phyloP scores from a whole-genome alignment of 2,329 filamentous ascomycete species.

The Pyricularia sp. region DNA sequence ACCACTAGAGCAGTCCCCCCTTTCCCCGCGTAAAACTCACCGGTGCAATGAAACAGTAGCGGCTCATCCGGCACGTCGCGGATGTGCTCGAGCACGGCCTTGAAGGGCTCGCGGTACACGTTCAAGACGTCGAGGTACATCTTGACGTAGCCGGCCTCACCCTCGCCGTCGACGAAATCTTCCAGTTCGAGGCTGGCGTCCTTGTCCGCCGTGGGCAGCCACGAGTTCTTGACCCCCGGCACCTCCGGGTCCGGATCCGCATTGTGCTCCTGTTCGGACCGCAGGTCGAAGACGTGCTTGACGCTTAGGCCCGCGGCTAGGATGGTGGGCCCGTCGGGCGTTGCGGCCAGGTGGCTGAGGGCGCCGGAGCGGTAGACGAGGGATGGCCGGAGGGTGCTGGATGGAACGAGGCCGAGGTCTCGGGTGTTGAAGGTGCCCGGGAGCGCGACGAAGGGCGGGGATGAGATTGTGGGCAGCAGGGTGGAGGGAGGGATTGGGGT shows the following conservation, averaged over 20 bases:
- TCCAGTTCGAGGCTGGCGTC: slow-evolving; percentile 27
- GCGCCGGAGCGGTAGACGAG: slow-evolving; percentile 38
- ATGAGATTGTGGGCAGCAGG: slow-evolving; percentile 25
- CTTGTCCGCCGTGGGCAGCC: slow-evolving; percentile 24
- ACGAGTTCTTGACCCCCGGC: slow-evolving; percentile 35
- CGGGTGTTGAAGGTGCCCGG: slow-evolving; percentile 41
- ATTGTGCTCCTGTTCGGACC: slow-evolving; percentile 32
- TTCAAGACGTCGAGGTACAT: slow-evolving; percentile 39
- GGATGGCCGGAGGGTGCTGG: slow-evolving; percentile 27
- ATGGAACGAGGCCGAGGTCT: slow-evolving; percentile 35
- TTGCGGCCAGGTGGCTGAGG: slow-evolving; percentile 21
- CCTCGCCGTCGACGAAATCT: slow-evolving; percentile 34
- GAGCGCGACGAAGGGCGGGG: slow-evolving; percentile 36
- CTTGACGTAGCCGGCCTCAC: slow-evolving; percentile 30
- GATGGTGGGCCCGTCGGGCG: slow-evolving; percentile 24
- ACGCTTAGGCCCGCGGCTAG: slow-evolving; percentile 27
- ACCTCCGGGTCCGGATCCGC: slow-evolving; percentile 32
- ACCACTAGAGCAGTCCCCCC: too few relatives aligned
- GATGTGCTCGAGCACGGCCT: slow-evolving; percentile 36
- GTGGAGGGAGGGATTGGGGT: slow-evolving; percentile 25
- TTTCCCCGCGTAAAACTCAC: slow-evolving; percentile 20
- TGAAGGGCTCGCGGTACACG: slow-evolving; percentile 31
- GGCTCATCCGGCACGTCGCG: slow-evolving; percentile 33
- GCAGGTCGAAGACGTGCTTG: slow-evolving; percentile 40
- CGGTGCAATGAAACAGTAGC: slow-evolving; percentile 45